phyloP scores from a whole-genome alignment of 1,139 yeast genomes.

The Sugiyamaella neomexicana region DNA sequence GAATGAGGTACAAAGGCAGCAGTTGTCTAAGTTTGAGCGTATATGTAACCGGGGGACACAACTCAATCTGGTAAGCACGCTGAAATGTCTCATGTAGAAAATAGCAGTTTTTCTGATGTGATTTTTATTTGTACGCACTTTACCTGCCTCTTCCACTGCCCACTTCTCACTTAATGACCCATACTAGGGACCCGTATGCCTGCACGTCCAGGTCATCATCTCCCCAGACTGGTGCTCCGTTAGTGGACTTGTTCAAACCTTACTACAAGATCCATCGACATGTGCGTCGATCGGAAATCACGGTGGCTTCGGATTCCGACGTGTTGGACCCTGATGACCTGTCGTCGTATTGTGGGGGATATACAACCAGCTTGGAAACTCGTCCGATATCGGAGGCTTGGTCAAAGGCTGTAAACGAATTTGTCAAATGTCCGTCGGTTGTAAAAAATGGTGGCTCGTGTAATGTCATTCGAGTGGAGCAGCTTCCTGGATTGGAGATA shows the following conservation, averaged over 20 bases:
- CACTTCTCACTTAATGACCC: too few relatives aligned
- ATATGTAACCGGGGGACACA: too few relatives aligned
- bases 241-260: slow-evolving; percentile 36
- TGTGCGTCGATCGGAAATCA: slow-evolving; percentile 23
- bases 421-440: neutral
- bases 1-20: neutral
- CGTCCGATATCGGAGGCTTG: slow-evolving; percentile 2
- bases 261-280: slow-evolving; percentile 39
- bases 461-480: slow-evolving; percentile 22
- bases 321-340: slow-evolving; percentile 20
- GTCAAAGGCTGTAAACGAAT: slow-evolving; percentile 1
- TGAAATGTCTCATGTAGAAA: too few relatives aligned
- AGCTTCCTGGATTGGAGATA: slow-evolving; percentile 42
- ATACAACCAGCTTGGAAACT: slow-evolving; percentile 1
- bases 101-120: too few relatives aligned
- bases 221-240: neutral
- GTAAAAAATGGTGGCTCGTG: neutral
- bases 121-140: too few relatives aligned
- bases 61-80: too few relatives aligned
- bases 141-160: too few relatives aligned
- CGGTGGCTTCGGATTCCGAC: slow-evolving; percentile 4
- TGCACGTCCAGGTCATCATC: neutral
- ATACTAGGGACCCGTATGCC: neutral
- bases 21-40: too few relatives aligned
- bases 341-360: slow-evolving; percentile 16